phyloP scores from a whole-genome alignment of 257 asterid species.

The Knoxia roxburghii region DNA sequence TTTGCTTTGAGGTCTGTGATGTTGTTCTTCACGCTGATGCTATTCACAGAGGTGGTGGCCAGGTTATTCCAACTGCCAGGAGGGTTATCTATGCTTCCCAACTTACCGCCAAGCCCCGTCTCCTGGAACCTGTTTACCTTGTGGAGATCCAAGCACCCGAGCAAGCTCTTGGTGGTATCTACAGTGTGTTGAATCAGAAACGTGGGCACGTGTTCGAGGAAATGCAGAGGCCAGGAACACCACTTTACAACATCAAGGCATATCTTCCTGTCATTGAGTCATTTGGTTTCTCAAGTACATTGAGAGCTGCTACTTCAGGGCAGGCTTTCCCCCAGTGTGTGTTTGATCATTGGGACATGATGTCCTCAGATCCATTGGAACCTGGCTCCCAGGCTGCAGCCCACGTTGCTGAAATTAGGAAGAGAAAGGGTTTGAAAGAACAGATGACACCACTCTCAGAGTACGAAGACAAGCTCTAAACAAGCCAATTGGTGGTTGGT shows the following conservation, averaged over 20 bases:
- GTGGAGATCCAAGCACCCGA: constrained; percentile 44
- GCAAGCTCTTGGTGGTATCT: constrained; percentile 40
- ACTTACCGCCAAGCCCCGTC: constrained; percentile 43
- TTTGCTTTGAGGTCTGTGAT: constrained; percentile 44
- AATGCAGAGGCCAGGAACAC: constrained; percentile 44
- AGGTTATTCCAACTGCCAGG: constrained; percentile 43
- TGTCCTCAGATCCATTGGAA: constrained; percentile 38
- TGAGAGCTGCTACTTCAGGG: constrained; percentile 43
- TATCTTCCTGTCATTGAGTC: constrained; percentile 40
- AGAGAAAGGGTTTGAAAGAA: constrained; percentile 46
- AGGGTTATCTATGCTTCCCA: constrained; percentile 43
- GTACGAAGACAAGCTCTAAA: constrained; percentile 39
- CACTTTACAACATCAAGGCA: constrained; percentile 44
- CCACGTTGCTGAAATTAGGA: constrained; percentile 31
- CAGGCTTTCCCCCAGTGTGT: constrained; percentile 44
- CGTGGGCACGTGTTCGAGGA: constrained; percentile 47
- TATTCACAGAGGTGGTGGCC: constrained; percentile 48
- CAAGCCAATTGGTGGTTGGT: not conserved
- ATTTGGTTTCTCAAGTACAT: constrained; percentile 34
- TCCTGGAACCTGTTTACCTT: constrained; percentile 38
- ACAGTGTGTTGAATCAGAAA: constrained; percentile 42
- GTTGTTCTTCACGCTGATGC: constrained; percentile 46
- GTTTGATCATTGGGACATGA: constrained; percentile 44
- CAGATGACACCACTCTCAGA: constrained; percentile 38
- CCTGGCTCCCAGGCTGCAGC: constrained; percentile 22